Percentiles rank a stretch among this genome's conserved stretches.
Conservation (phyloP, 2,329 filamentous ascomycete genomes). For the Scleromitrula shiraiana region DNA sequence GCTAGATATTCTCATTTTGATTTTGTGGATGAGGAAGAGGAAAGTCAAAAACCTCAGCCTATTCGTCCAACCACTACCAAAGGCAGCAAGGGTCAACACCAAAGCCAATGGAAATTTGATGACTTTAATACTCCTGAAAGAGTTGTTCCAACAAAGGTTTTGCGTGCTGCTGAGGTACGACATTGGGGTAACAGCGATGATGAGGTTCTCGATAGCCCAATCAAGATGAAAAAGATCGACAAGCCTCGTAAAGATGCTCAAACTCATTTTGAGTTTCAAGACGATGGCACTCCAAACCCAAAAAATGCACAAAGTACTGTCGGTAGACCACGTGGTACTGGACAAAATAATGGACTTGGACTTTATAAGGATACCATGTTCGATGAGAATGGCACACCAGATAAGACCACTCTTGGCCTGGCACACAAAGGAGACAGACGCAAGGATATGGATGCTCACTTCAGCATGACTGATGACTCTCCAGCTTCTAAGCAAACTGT, state of each 20-base stretch:
- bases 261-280: conserved; percentile 74
- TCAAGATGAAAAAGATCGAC: conserved; percentile 47
- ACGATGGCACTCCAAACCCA: conserved; percentile 57
- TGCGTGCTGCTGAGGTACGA: conserved; percentile 60
- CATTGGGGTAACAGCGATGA: conserved; percentile 72
- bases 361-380: conserved; percentile 75
- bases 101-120: conserved; percentile 77
- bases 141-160: conserved; percentile 48
- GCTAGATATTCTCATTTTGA: conserved; percentile 83
- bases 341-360: conserved; percentile 58
- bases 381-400: conserved; percentile 40
- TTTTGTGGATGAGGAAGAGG: conserved; percentile 55
- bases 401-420: conserved; percentile 33
- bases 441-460: conserved; percentile 74
- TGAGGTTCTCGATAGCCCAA: conserved; percentile 49
- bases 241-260: conserved; percentile 73
- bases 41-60: conserved; percentile 20
- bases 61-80: conserved; percentile 16
- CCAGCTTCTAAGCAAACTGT: conserved; percentile 39
- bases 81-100: conserved; percentile 48
- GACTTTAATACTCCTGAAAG: conserved; percentile 83
- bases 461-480: conserved; percentile 63
- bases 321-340: conserved; percentile 44
- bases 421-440: conserved; percentile 66
- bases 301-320: conserved; percentile 39